phyloP scores from a whole-genome alignment of 306 rosid genomes.

The Arachis stenosperma region DNA sequence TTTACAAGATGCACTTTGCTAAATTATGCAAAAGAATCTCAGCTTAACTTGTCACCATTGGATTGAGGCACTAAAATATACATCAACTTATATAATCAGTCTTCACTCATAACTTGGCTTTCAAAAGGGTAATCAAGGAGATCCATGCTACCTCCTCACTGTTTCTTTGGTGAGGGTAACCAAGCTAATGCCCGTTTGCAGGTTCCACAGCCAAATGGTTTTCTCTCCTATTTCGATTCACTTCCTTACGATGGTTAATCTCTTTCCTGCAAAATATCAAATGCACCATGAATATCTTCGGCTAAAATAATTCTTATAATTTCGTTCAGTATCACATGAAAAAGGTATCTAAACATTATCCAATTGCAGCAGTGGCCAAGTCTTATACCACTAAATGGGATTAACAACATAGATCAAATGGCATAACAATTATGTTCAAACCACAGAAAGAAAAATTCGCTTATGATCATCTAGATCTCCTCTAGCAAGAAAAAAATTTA shows the following conservation, averaged over 20 bases:
- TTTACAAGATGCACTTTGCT: constrained; percentile 47
- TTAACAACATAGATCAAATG: too few relatives aligned
- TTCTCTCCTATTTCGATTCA: constrained; percentile 56
- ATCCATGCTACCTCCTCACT: constrained; percentile 38
- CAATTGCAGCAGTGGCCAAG: neutral
- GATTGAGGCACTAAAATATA: constrained; percentile 42
- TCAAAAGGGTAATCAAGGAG: constrained; percentile 20
- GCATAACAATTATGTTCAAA: too few relatives aligned
- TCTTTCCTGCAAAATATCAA: constrained; percentile 63
- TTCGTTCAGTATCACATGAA: neutral
- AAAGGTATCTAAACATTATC: neutral
- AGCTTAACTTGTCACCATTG: constrained; percentile 11
- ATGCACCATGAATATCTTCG: neutral
- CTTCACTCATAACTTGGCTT: constrained; percentile 35
- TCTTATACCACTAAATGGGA: too few relatives aligned
- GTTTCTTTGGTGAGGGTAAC: constrained; percentile 35
- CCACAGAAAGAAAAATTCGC: too few relatives aligned
- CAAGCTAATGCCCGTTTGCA: constrained; percentile 56
- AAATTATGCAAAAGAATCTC: constrained; percentile 49
- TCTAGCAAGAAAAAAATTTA: neutral
- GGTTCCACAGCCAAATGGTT: constrained; percentile 43
- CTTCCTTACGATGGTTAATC: constrained; percentile 53
- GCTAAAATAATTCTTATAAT: neutral
- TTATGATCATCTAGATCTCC: too few relatives aligned
- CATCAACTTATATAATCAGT: constrained; percentile 13